Evolutionary conservation across 495 filamentous ascomycete genomes (phyloP).

Genomic region (Cladorrhinum samala): DNA sequence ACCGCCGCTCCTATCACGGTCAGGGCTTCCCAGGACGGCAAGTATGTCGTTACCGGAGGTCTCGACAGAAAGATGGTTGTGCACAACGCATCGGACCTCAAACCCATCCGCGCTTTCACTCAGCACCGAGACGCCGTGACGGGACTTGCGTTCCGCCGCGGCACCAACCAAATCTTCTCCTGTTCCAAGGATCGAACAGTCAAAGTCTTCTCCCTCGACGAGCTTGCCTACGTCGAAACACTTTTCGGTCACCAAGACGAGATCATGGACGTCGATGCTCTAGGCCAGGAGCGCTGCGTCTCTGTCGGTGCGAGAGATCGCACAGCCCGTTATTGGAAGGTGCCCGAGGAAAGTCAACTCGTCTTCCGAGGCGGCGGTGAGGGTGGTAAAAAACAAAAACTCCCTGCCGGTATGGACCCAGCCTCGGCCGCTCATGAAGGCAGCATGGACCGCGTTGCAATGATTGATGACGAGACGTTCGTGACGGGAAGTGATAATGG

Average conservation of each 20-base stretch:
- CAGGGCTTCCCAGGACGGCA: slow-evolving; percentile 80
- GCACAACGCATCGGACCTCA: slow-evolving; percentile 74
- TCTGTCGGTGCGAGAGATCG: slow-evolving; percentile 83
- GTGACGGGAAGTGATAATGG: slow-evolving; percentile 92
- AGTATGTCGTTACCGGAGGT: slow-evolving; percentile 85
- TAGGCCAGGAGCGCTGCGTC: slow-evolving; percentile 80
- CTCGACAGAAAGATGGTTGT: slow-evolving; percentile 74
- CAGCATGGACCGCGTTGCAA: slow-evolving; percentile 81
- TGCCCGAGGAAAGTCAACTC: slow-evolving; percentile 88
- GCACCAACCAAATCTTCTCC: slow-evolving; percentile 89
- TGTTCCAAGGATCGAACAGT: slow-evolving; percentile 79
- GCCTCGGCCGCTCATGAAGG: slow-evolving; percentile 58
- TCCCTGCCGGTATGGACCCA: slow-evolving; percentile 27
- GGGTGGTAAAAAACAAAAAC: slow-evolving; percentile 43
- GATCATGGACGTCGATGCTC: slow-evolving; percentile 73
- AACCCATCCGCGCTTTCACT: slow-evolving; percentile 73
- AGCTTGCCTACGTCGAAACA: slow-evolving; percentile 86
- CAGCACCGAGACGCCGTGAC: slow-evolving; percentile 88
- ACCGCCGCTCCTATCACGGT: slow-evolving; percentile 69
- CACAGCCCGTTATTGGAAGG: slow-evolving; percentile 94
- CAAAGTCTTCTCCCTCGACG: slow-evolving; percentile 67
- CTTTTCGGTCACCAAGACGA: slow-evolving; percentile 93
- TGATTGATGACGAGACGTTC: slow-evolving; percentile 84
- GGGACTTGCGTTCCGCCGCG: slow-evolving; percentile 74
- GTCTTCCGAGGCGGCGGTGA: slow-evolving; percentile 82